Conservation (phyloP, 202 grass and related monocot species). For the Dendrocalamus latiflorus region DNA sequence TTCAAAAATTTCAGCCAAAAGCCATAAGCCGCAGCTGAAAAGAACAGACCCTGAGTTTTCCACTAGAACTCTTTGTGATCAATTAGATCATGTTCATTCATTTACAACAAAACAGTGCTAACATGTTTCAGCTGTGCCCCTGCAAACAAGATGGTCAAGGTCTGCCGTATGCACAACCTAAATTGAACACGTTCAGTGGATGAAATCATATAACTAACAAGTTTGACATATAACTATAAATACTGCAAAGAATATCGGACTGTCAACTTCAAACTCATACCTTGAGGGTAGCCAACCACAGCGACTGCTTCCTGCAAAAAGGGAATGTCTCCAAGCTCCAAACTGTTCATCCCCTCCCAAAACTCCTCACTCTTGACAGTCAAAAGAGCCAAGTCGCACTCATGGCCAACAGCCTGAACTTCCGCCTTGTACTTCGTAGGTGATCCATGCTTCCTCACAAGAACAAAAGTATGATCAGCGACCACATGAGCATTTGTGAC, state of each 20-base stretch:
- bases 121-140: neutral
- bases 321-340: constrained; percentile 90
- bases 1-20: no score
- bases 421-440: constrained; percentile 93
- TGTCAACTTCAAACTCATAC: constrained; percentile 35
- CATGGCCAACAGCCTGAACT: constrained; percentile 83
- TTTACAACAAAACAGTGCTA: neutral
- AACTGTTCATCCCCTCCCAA: constrained; percentile 91
- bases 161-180: neutral
- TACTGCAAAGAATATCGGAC: neutral
- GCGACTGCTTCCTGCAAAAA: constrained; percentile 95
- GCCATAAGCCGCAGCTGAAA: no score
- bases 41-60: no score
- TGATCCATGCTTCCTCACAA: constrained; percentile 94
- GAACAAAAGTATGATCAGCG: constrained; percentile 95
- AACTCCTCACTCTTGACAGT: constrained; percentile 83
- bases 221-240: constrained; percentile 18
- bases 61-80: neutral
- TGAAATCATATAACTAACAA: constrained; percentile 8
- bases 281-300: constrained; percentile 96
- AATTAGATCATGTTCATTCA: constrained; percentile 12
- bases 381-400: constrained; percentile 88
- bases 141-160: constrained; percentile 2
- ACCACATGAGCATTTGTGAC: constrained; percentile 94
- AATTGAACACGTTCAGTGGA: neutral